These are phyloP conservation scores for Aspergillus ellipticus DNA, from an alignment of 495 filamentous ascomycete species.

Conservation along the genomic window DNA sequence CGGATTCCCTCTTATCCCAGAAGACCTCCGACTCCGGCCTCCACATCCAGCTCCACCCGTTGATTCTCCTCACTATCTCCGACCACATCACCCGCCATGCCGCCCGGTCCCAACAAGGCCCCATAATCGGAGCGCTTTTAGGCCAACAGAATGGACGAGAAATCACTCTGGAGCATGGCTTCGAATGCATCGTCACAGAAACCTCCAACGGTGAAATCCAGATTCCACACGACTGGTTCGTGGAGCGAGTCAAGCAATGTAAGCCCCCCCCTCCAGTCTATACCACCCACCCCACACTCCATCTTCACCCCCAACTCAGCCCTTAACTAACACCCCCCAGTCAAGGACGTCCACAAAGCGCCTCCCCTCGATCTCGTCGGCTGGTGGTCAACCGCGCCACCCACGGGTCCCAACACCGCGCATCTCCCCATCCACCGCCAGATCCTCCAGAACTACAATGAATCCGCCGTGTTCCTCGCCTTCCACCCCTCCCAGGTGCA, in stretches of 20 bases:
- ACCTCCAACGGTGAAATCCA: constrained; percentile 49
- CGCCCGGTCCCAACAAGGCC: constrained; percentile 66
- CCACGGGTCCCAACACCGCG: constrained; percentile 61
- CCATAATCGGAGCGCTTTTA: constrained; percentile 80
- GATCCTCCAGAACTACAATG: constrained; percentile 69
- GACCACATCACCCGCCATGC: constrained; percentile 93
- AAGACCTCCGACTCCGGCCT: constrained; percentile 74
- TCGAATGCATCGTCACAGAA: constrained; percentile 63
- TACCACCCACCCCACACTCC: not conserved
- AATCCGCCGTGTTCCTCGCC: constrained; percentile 80
- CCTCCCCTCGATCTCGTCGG: constrained; percentile 84
- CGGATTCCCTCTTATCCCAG: constrained; percentile 54
- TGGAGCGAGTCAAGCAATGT: constrained; percentile 80
- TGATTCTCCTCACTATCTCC: constrained; percentile 92
- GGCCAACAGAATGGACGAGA: constrained; percentile 88
- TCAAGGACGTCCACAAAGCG: constrained; percentile 83
- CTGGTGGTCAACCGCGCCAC: constrained; percentile 85
- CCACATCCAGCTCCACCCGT: constrained; percentile 82
- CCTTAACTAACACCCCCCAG: constrained; percentile 36
- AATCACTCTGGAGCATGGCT: constrained; percentile 88
- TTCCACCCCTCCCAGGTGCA: constrained; percentile 67
- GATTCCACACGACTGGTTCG: constrained; percentile 68
- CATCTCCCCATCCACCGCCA: constrained; percentile 74
- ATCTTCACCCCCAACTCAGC: constrained; percentile 12
- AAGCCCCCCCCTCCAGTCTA: constrained; percentile 19